Percentiles rank a stretch among this genome's conserved stretches.
Evolutionary conservation across 2,329 filamentous ascomycete genomes (phyloP).

Genomic region (Pseudocercospora crystallina): DNA sequence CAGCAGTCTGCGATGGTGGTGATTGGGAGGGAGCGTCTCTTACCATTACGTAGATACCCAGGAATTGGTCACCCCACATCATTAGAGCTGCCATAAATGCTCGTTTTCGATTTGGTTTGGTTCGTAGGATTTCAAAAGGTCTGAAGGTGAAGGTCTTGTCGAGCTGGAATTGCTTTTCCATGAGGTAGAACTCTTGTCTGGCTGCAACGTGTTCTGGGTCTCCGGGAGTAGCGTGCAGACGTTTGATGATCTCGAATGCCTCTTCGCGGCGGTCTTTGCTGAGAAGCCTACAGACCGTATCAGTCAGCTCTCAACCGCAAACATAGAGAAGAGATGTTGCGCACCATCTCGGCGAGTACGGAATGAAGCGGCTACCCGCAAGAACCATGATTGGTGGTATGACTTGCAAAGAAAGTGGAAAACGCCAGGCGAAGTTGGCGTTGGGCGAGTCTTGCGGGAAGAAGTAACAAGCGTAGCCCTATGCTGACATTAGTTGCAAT

Average conservation of each 20-base stretch:
- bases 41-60: slow-evolving; percentile 16
- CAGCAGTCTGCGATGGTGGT: slow-evolving; percentile 6
- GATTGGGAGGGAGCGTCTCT: background rate
- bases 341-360: slow-evolving; percentile 29
- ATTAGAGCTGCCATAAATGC: slow-evolving; percentile 42
- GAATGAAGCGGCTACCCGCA: slow-evolving; percentile 39
- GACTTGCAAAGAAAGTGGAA: slow-evolving; percentile 47
- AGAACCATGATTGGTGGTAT: slow-evolving; percentile 43
- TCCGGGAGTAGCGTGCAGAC: slow-evolving; percentile 44
- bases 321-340: no score
- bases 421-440: slow-evolving; percentile 46
- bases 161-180: slow-evolving; percentile 46
- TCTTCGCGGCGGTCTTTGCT: slow-evolving; percentile 26
- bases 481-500: background rate
- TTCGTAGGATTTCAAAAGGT: slow-evolving; percentile 45
- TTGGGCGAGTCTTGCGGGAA: slow-evolving; percentile 33
- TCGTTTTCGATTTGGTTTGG: slow-evolving; percentile 41
- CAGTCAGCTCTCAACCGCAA: no score
- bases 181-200: slow-evolving; percentile 44
- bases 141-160: slow-evolving; percentile 37
- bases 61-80: slow-evolving; percentile 36
- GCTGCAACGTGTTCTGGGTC: slow-evolving; percentile 41
- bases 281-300: slow-evolving; percentile 11
- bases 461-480: slow-evolving; percentile 42
- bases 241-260: slow-evolving; percentile 43